phyloP scores from a whole-genome alignment of 1,284 basidiomycete species.

The Xanthoconium separans region DNA sequence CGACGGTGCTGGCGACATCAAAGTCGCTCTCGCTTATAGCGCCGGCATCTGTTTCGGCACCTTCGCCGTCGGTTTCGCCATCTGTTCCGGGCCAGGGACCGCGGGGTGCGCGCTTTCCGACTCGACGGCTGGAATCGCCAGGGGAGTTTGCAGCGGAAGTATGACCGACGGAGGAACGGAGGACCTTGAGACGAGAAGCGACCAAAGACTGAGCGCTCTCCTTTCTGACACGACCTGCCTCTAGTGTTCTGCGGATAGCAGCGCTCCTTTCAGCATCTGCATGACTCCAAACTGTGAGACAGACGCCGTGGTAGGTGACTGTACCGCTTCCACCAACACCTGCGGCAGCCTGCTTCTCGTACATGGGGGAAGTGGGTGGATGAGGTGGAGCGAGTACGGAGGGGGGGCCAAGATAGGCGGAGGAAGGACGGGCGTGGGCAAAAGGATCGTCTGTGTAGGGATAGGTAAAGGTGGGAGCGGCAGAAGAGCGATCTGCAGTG shows the following conservation, averaged over 20 bases:
- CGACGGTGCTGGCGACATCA: conserved; percentile 69
- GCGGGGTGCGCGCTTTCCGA: conserved; percentile 53
- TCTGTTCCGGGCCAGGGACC: conserved; percentile 71
- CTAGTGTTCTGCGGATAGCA: conserved; percentile 79
- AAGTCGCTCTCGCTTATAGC: conserved; percentile 81
- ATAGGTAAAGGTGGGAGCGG: conserved; percentile 60
- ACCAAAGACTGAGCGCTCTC: conserved; percentile 74
- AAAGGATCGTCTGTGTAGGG: conserved; percentile 75
- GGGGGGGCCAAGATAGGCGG: conserved; percentile 73
- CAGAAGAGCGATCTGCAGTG: conserved; percentile 58
- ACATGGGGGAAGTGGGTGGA: conserved; percentile 37
- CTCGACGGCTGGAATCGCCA: conserved; percentile 51
- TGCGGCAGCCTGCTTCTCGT: conserved; percentile 39
- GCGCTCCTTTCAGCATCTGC: conserved; percentile 83
- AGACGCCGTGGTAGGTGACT: conserved; percentile 84
- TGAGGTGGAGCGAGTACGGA: conserved; percentile 51
- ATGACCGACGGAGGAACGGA: conserved; percentile 52
- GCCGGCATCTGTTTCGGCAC: conserved; percentile 68
- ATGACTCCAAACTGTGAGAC: conserved; percentile 91
- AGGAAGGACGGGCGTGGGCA: conserved; percentile 65
- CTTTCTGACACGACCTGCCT: conserved; percentile 72
- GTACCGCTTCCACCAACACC: conserved; percentile 42
- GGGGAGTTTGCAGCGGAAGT: conserved; percentile 42
- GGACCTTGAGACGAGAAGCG: conserved; percentile 60
- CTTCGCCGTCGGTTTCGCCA: conserved; percentile 65